Base-by-base conservation (phyloP, 2,329 filamentous ascomycete species). In the Triangularia verruculosa region DNA sequence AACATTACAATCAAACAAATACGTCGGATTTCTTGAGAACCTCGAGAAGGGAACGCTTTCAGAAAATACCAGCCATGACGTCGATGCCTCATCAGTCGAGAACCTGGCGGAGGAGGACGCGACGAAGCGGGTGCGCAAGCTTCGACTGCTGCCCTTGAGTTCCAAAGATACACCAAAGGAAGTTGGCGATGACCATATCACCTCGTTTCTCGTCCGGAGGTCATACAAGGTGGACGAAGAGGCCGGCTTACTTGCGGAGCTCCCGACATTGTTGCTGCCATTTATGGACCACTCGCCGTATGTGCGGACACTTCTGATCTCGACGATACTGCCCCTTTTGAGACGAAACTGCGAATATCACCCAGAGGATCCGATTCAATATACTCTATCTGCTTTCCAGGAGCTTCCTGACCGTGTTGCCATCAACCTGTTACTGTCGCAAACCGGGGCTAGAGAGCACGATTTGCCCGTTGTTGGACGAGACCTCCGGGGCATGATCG, bases 331-430 rank as follows among this genome's bases (percentile, higher is more conserved):
- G 7, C 91, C 91, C 0, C 79, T 93, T 11, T 74, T 92, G 34
- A 82, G 90, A 57, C 80, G 90, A 22, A 88, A 87, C 68, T 84
- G 86, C 71, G 87, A 91, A 74, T 93, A 91, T 73, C 88, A 92
- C 69, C 82, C 86, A 0, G 74, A 83, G 13, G 73, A 76, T 1
- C 74, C 79, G 1, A 74, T 81, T 8, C 68, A 76, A 3, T 77
- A 84, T 13, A 84, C 86, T 0, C 80, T 94, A 20, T 78, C 82
- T 11, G 82, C 84, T 6, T 92, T 93, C 68, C 85, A 89, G 66
- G 78, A 78, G 27, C 75, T 92, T 20, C 79, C 83, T 7, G 88
- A 88, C 57, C 77, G 77, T 54, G 77, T 81, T 9, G 89, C 87
- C 3, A 80, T 91, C 13, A 79, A 83, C 11, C 76, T 86, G 55